A percentile compares a stretch with the other conserved stretches of the same genome.
Evolutionary conservation across 2,329 filamentous ascomycete species (phyloP).

Genomic region (Exophiala bonariae): DNA sequence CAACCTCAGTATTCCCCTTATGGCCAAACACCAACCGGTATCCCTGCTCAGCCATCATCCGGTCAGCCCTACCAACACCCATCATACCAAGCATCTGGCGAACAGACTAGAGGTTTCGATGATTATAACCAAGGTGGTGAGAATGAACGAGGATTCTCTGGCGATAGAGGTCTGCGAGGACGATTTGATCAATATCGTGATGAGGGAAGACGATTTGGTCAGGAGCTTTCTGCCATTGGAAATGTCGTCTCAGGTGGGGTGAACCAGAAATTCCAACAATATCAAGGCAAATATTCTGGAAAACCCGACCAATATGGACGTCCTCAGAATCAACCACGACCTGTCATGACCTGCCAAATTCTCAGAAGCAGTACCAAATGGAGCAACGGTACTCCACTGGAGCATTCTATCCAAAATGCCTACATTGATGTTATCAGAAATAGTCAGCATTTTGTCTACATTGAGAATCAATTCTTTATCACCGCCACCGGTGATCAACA

Average conservation of each 20-base stretch:
- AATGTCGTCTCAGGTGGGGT: constrained; percentile 41
- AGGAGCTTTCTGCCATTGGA: constrained; percentile 39
- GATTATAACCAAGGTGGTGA: constrained; percentile 34
- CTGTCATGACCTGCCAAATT: constrained; percentile 35
- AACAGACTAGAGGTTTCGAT: constrained; percentile 22
- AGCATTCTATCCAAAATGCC: constrained; percentile 84
- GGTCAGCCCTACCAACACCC: constrained; percentile 23
- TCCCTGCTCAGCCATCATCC: constrained; percentile 16
- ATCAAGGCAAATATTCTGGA: constrained; percentile 28
- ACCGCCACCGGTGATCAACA: constrained; percentile 72
- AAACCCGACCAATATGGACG: constrained; percentile 22
- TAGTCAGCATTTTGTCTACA: constrained; percentile 73
- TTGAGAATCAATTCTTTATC: constrained; percentile 88
- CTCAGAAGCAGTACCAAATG: constrained; percentile 53
- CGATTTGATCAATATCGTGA: constrained; percentile 33
- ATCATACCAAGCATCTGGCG: constrained; percentile 14
- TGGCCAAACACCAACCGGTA: constrained; percentile 16
- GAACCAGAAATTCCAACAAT: constrained; percentile 45
- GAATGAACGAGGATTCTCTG: constrained; percentile 30
- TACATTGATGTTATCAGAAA: constrained; percentile 72
- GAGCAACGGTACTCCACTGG: constrained; percentile 60
- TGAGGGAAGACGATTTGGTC: constrained; percentile 30
- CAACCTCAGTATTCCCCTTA: constrained; percentile 16
- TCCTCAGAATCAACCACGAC: constrained; percentile 18
- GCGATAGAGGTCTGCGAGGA: constrained; percentile 34